These are phyloP conservation scores for Calonectria henricotiae DNA, from an alignment of 2,329 filamentous ascomycete species.

Conservation along the genomic window DNA sequence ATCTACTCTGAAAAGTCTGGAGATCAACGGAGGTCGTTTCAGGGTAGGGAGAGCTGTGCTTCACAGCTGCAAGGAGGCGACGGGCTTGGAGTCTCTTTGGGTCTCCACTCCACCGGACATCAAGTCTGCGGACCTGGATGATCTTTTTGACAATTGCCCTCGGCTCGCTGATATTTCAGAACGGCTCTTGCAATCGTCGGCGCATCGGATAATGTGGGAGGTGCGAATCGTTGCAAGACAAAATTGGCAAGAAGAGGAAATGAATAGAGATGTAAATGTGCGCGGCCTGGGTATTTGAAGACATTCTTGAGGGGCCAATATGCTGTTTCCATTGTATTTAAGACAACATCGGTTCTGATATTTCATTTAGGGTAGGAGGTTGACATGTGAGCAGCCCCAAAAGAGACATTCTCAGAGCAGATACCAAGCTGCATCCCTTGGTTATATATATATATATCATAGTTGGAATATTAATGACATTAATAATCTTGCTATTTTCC, in stretches of 20 bases:
- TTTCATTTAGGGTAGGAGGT: neutral
- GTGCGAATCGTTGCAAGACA: neutral
- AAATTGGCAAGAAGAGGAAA: neutral
- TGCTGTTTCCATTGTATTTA: neutral
- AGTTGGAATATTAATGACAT: no score
- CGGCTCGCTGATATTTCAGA: constrained; percentile 11
- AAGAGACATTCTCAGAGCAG: no score
- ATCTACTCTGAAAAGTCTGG: constrained; percentile 11
- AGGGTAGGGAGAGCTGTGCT: constrained; percentile 17
- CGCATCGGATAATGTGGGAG: constrained; percentile 12
- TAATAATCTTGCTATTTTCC: no score
- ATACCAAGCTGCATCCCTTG: no score
- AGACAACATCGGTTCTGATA: neutral
- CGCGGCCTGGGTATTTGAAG: neutral
- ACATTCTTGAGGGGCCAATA: neutral
- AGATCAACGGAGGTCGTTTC: neutral
- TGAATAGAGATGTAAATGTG: constrained; percentile 2
- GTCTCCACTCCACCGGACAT: neutral
- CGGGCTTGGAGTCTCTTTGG: constrained; percentile 1
- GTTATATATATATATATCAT: no score
- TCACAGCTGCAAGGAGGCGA: constrained; percentile 21
- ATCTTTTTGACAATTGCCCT: constrained; percentile 29
- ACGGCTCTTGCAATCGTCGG: neutral
- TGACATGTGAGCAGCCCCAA: no score
- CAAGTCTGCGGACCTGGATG: neutral